Base-by-base conservation (phyloP, 441 rosid species). In the California macrophylla region DNA sequence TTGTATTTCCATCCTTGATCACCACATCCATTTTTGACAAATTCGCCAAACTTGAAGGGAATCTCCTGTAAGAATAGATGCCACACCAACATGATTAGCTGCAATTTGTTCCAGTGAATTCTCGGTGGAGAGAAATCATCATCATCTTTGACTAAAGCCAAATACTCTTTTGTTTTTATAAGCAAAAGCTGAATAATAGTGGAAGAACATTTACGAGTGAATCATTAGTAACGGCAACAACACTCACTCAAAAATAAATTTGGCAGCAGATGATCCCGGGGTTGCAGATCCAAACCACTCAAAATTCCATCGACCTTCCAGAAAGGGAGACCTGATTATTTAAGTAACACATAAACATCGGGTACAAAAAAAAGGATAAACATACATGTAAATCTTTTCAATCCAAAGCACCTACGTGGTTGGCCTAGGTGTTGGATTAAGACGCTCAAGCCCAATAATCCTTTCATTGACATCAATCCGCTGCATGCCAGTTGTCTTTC, bases 251-350 rank as follows among this genome's bases (percentile, higher is more conserved):
- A 87, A 86, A 40, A 88, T 74, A 71, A 89, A 72, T 67, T 71
- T 85, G 66, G 92, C 91, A 81, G 91, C 86, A 72, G 78, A 83
- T n/a, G 89, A 76, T 66, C 90, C 94, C 12, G 87, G 87, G 74
- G 82, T 87, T 72, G 94, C 89, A 47, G 86, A 78, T 0, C 93
- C 97, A 80, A 93, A 89, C 97, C 97, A 93, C 81, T 91, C 91
- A 25, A 93, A 89, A 71, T 84, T 88, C 98, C 98, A 93, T 20
- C 82, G 84, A 28, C 97, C 94, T 81, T 93, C 92, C 61, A 93
- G 78, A 81, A 69, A 88, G 34, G 97, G 97, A 36, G 97, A 91
- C 89, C 98, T 93, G 91, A 47, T 79, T 75, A 83, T 85, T 82
- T 83, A 78, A 77, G 16, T 80, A 81, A 76, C 85, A 77, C 64